Conservation (phyloP, 257 asterid genomes). For the Salvia rosmarinus region DNA sequence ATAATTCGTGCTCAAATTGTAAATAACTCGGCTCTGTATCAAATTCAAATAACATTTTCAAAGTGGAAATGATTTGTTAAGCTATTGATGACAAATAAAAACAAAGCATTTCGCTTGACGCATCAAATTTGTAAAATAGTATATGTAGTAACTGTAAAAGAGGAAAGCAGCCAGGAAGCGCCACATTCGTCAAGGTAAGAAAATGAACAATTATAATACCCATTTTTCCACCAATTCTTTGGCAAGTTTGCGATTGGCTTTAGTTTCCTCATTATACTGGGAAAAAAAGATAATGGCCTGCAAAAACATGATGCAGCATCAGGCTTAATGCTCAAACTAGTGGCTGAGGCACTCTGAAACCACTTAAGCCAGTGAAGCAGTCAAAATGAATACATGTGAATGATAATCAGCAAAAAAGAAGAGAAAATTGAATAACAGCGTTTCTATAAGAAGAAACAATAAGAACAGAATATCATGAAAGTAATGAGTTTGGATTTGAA, state of each 20-base stretch:
- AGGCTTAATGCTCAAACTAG: conserved; percentile 22
- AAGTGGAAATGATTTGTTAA: conserved; percentile 19
- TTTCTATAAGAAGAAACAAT: background rate
- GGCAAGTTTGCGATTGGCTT: conserved; percentile 79
- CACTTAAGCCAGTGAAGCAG: background rate
- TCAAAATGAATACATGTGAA: background rate
- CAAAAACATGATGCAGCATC: conserved; percentile 25
- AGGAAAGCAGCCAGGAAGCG: background rate
- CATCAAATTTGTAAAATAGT: background rate
- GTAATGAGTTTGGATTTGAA: background rate
- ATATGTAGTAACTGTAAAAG: background rate
- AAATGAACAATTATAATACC: conserved; percentile 50
- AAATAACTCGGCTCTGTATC: conserved; percentile 82
- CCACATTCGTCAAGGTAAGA: background rate
- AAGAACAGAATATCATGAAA: background rate
- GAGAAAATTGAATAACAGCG: background rate
- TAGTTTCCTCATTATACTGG: conserved; percentile 84
- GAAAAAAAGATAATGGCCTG: conserved; percentile 91
- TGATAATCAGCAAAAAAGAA: conserved; percentile 15
- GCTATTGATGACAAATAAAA: conserved; percentile 5
- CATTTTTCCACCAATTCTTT: conserved; percentile 95
- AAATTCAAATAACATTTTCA: conserved; percentile 28
- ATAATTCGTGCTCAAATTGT: conserved; percentile 81
- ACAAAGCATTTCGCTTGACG: background rate
- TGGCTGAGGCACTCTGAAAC: background rate